These are phyloP conservation scores for Hamamelis virginiana DNA, from an alignment of 164 flowering plant species.

Conservation along the genomic window DNA sequence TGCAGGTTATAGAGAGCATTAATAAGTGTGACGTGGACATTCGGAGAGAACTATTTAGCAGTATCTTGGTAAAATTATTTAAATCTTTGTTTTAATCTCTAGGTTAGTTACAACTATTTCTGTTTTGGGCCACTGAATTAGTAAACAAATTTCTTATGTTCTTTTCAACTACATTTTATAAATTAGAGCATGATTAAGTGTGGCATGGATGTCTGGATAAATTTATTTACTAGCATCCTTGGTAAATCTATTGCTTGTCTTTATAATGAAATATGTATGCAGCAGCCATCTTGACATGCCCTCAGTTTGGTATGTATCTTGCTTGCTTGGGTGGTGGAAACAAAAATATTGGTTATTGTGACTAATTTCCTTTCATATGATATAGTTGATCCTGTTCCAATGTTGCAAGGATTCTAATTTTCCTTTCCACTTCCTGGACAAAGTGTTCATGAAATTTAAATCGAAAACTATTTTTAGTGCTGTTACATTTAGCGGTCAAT, in stretches of 20 bases:
- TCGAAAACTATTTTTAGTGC: not conserved
- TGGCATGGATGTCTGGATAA: no score
- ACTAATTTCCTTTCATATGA: no score
- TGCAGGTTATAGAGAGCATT: conserved; percentile 90
- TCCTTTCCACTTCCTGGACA: no score
- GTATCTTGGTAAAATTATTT: conserved; percentile 70
- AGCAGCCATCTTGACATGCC: not conserved
- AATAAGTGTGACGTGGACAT: conserved; percentile 94
- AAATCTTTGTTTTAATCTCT: not conserved
- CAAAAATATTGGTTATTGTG: not conserved
- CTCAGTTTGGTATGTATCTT: not conserved
- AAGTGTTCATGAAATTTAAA: no score
- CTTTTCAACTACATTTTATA: no score
- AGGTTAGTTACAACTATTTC: not conserved
- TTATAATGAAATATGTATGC: not conserved
- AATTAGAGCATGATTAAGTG: no score
- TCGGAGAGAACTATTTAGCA: conserved; percentile 85
- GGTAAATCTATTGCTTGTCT: no score
- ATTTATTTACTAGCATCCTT: no score
- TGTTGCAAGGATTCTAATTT: no score
- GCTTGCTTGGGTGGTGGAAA: not conserved
- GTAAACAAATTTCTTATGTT: no score
- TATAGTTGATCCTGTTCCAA: no score
- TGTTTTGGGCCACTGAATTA: not conserved
- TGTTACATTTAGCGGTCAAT: not conserved